Evolutionary conservation across 139 green algal species (phyloP).

Genomic region (Chlorella vulgaris): DNA sequence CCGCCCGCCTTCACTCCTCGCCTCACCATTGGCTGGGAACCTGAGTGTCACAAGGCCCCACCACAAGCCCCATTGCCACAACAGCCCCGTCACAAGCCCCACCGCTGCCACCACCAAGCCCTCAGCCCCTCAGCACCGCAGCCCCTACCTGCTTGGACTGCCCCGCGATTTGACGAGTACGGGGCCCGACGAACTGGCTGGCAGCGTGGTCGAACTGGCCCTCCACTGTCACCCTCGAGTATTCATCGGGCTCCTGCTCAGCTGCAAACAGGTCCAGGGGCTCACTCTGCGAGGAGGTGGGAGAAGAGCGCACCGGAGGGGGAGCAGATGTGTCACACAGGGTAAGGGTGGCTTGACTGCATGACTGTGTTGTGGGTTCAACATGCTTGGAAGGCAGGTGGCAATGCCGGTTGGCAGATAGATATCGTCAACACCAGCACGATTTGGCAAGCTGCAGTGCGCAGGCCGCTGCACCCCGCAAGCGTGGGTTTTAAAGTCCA

Average conservation of each 20-base stretch:
- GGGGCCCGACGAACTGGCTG: slow-evolving; percentile 70
- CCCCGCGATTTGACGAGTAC: slow-evolving; percentile 44
- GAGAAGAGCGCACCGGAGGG: neutral
- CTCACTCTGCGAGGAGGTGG: neutral
- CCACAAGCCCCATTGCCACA: too few species aligned
- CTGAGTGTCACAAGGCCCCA: too few species aligned
- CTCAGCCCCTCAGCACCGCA: too few species aligned
- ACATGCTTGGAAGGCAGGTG: too few species aligned
- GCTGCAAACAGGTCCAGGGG: slow-evolving; percentile 42
- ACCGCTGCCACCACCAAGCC: too few species aligned
- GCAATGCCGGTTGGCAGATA: too few species aligned
- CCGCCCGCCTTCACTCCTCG: too few species aligned
- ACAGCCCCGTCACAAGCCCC: too few species aligned
- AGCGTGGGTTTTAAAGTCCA: too few species aligned
- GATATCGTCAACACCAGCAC: neutral
- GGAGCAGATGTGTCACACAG: neutral
- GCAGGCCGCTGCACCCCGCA: neutral
- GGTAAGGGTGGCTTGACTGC: neutral
- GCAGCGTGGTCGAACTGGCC: slow-evolving; percentile 61
- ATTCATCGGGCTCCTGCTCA: slow-evolving; percentile 37
- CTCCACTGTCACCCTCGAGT: slow-evolving; percentile 46
- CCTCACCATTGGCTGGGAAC: too few species aligned
- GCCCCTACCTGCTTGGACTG: slow-evolving; percentile 2
- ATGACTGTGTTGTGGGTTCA: neutral
- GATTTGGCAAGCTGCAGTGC: neutral